Conservation (phyloP, 2,329 filamentous ascomycete species). For the Pyrenophora teres region DNA sequence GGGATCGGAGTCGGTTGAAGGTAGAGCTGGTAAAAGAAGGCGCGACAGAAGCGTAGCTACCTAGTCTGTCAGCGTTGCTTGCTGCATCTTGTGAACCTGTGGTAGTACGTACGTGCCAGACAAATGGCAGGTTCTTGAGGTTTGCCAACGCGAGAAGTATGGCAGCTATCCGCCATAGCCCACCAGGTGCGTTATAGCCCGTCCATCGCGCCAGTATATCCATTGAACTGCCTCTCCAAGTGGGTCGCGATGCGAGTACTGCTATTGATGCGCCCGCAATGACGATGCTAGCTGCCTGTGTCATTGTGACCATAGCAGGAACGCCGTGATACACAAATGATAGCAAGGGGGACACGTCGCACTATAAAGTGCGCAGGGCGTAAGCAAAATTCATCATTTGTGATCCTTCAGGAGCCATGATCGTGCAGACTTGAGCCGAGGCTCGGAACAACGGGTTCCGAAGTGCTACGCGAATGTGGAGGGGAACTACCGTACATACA, state of each 20-base stretch:
- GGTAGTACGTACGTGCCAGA: conserved; percentile 69
- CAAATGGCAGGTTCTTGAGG: conserved; percentile 73
- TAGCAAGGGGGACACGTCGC: not conserved
- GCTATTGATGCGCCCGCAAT: conserved; percentile 28
- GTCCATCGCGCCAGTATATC: conserved; percentile 24
- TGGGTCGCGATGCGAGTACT: conserved; percentile 30
- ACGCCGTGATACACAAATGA: not conserved
- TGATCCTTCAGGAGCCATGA: not conserved
- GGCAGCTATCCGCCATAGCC: conserved; percentile 42
- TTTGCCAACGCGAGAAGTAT: conserved; percentile 57
- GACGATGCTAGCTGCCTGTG: conserved; percentile 23
- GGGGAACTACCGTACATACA: too few relatives aligned
- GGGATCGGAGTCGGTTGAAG: conserved; percentile 49
- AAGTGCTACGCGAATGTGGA: not conserved
- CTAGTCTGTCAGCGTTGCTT: conserved; percentile 12
- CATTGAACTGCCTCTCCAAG: conserved; percentile 23
- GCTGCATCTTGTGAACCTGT: not conserved
- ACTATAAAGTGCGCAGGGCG: not conserved
- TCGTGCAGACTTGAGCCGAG: conserved; percentile 5
- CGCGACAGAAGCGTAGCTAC: conserved; percentile 53
- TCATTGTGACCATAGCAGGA: conserved; percentile 24
- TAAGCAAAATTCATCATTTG: not conserved
- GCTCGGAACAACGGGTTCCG: conserved; percentile 6
- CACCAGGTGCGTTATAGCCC: conserved; percentile 40
- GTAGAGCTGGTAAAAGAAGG: conserved; percentile 55